Evolutionary conservation across 2,329 filamentous ascomycete genomes (phyloP).

Genomic region (Elsinoe perseae): DNA sequence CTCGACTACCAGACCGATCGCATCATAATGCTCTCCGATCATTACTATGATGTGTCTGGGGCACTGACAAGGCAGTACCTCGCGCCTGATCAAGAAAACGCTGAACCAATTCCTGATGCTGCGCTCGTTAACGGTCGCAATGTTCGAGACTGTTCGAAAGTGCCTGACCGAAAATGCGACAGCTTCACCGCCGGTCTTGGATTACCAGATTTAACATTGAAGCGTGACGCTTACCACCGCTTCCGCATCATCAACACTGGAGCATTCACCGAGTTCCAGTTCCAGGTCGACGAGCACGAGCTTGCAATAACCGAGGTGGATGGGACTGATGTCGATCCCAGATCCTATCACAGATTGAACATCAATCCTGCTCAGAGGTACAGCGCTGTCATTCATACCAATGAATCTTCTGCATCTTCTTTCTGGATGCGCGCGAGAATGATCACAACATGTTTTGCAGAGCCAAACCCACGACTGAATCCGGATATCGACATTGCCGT

Average conservation of each 20-base stretch:
- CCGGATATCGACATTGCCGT: slow-evolving; percentile 46
- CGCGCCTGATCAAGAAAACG: slow-evolving; percentile 39
- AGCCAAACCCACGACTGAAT: slow-evolving; percentile 40
- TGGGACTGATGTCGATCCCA: slow-evolving; percentile 53
- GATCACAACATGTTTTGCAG: slow-evolving; percentile 53
- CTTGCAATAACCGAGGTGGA: slow-evolving; percentile 59
- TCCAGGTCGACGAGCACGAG: slow-evolving; percentile 57
- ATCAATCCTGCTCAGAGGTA: slow-evolving; percentile 64
- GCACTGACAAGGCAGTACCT: slow-evolving; percentile 48
- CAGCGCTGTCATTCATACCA: slow-evolving; percentile 54
- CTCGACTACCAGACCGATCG: slow-evolving; percentile 45
- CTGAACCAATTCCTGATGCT: slow-evolving; percentile 49
- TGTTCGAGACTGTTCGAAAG: slow-evolving; percentile 31
- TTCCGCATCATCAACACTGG: slow-evolving; percentile 57
- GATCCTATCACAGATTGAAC: slow-evolving; percentile 49
- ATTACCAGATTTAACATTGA: slow-evolving; percentile 30
- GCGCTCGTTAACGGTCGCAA: slow-evolving; percentile 38
- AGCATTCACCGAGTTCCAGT: slow-evolving; percentile 57
- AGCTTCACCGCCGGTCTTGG: slow-evolving; percentile 25
- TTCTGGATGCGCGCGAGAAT: slow-evolving; percentile 51
- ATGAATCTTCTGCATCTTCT: slow-evolving; percentile 26
- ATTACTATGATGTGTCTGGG: slow-evolving; percentile 54
- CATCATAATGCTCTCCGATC: slow-evolving; percentile 58
- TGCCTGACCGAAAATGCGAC: slow-evolving; percentile 33
- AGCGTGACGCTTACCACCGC: slow-evolving; percentile 45